phyloP scores from a whole-genome alignment of 352 stramenopile species.

The Thraustochytrium sp. region DNA sequence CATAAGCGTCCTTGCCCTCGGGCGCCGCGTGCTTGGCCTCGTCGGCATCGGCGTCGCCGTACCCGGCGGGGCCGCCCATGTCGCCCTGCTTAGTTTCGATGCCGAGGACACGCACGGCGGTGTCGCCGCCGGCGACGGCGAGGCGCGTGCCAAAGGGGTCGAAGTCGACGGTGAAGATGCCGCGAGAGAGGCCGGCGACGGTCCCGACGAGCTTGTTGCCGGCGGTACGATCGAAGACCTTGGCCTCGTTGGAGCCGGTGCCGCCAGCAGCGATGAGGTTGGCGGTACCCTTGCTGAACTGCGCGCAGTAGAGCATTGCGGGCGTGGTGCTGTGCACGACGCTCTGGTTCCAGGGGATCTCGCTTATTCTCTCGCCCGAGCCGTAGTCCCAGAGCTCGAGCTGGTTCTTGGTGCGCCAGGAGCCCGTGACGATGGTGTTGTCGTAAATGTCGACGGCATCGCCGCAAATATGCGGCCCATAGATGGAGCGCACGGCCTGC shows the following conservation, averaged over 20 bases:
- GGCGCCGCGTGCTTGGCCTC: neutral
- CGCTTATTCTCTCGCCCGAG: slow-evolving; percentile 64
- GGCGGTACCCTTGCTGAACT: slow-evolving; percentile 67
- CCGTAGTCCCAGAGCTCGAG: slow-evolving; percentile 82
- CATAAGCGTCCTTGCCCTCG: neutral
- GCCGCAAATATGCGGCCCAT: slow-evolving; percentile 73
- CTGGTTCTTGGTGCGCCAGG: slow-evolving; percentile 76
- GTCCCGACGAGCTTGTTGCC: slow-evolving; percentile 66
- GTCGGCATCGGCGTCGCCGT: neutral
- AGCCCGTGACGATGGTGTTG: slow-evolving; percentile 74
- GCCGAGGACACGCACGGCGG: neutral
- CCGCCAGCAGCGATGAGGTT: slow-evolving; percentile 73
- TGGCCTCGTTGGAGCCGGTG: slow-evolving; percentile 78
- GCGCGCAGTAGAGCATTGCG: slow-evolving; percentile 76
- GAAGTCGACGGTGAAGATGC: slow-evolving; percentile 77
- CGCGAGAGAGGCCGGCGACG: slow-evolving; percentile 66
- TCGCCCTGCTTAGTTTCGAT: slow-evolving; percentile 31
- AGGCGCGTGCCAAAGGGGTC: slow-evolving; percentile 63
- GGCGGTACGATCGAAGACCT: slow-evolving; percentile 72
- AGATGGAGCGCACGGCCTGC: slow-evolving; percentile 77
- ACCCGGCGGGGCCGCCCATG: neutral
- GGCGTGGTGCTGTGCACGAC: slow-evolving; percentile 61
- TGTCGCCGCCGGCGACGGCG: slow-evolving; percentile 63
- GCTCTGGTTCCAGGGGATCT: slow-evolving; percentile 75
- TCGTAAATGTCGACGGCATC: slow-evolving; percentile 54